phyloP scores from a whole-genome alignment of 148 eudicot genomes.

The Simmondsia chinensis region DNA sequence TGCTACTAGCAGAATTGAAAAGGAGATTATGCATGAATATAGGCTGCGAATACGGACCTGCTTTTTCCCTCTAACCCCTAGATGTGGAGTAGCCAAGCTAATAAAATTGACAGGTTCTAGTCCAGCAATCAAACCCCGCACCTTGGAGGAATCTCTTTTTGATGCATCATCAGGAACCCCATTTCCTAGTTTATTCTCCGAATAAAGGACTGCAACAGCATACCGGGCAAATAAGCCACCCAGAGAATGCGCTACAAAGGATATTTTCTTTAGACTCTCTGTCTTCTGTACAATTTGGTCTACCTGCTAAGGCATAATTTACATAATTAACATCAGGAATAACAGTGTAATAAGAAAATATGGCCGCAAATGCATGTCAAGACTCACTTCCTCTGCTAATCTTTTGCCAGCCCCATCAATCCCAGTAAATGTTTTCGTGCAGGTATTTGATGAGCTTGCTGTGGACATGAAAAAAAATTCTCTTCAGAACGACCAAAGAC shows the following conservation, averaged over 20 bases:
- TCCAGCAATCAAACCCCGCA: slow-evolving; percentile 60
- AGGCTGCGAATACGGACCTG: slow-evolving; percentile 43
- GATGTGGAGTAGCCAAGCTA: slow-evolving; percentile 97
- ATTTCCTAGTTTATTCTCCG: slow-evolving; percentile 13
- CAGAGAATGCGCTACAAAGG: slow-evolving; percentile 94
- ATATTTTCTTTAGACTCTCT: slow-evolving; percentile 67
- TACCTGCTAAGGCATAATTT: slow-evolving; percentile 39
- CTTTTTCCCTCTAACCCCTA: slow-evolving; percentile 93
- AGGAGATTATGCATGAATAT: neutral
- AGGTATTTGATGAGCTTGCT: slow-evolving; percentile 93
- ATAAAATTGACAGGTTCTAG: slow-evolving; percentile 84
- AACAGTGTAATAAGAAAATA: neutral
- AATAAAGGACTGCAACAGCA: slow-evolving; percentile 69
- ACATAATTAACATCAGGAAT: neutral
- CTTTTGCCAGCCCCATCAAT: slow-evolving; percentile 93
- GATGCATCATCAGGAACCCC: slow-evolving; percentile 22
- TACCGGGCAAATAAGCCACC: slow-evolving; percentile 95
- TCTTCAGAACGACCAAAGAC: neutral
- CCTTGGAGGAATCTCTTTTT: slow-evolving; percentile 15
- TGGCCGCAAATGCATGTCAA: neutral
- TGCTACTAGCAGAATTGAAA: neutral
- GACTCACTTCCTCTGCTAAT: slow-evolving; percentile 90
- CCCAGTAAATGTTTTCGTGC: slow-evolving; percentile 77
- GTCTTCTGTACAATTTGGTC: slow-evolving; percentile 59
- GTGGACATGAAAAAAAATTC: slow-evolving; percentile 17